A percentile compares a stretch with the other conserved stretches of the same genome.
Conservation (phyloP, 306 rosid species). For the Lathyrus tuberosus region DNA sequence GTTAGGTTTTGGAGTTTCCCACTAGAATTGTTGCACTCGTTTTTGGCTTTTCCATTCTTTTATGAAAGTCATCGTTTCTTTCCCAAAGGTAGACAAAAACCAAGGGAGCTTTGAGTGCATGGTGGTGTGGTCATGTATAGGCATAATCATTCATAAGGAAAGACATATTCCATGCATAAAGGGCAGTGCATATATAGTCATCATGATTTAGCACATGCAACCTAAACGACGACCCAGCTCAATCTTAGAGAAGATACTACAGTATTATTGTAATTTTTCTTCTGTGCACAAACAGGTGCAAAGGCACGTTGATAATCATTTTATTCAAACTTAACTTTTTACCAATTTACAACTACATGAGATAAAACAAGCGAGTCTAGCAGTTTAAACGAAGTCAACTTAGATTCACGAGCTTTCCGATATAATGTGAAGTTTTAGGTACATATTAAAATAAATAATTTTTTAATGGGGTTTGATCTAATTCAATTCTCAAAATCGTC, state of each 20-base stretch:
- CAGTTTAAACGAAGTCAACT: too few relatives aligned
- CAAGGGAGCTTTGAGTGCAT: constrained; percentile 31
- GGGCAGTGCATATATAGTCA: constrained; percentile 29
- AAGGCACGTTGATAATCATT: background rate
- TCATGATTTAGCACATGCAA: constrained; percentile 48
- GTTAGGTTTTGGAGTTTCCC: background rate
- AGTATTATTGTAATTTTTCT: background rate
- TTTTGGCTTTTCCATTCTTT: constrained; percentile 30
- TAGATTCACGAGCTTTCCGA: too few relatives aligned
- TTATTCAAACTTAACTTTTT: background rate
- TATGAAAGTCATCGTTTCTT: constrained; percentile 48
- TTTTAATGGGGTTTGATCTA: too few relatives aligned
- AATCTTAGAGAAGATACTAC: background rate
- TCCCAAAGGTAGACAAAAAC: constrained; percentile 44
- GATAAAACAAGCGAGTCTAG: too few relatives aligned
- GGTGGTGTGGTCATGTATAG: constrained; percentile 38
- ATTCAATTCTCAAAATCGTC: too few relatives aligned
- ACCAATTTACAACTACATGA: too few relatives aligned
- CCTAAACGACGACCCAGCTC: constrained; percentile 29
- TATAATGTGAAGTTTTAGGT: too few relatives aligned
- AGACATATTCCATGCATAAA: constrained; percentile 42
- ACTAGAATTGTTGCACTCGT: background rate
- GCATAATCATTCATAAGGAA: constrained; percentile 22
- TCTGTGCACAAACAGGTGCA: background rate
- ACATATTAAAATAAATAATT: too few relatives aligned